Conservation (phyloP, 176 grass and related monocot genomes). For the Oryza punctata region DNA sequence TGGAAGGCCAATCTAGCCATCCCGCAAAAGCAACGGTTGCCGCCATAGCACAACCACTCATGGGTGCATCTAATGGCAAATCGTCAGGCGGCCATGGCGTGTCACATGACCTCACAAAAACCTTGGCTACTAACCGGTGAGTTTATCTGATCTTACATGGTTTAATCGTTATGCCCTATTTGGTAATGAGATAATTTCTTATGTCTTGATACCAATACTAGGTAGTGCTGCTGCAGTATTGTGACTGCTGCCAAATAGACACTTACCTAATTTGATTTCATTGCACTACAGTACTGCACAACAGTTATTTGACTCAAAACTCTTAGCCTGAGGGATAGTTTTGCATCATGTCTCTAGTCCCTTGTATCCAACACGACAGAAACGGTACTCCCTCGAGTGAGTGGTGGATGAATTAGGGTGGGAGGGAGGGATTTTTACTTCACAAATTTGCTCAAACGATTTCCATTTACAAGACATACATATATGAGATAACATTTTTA, state of each 20-base stretch:
- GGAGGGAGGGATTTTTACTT: not conserved
- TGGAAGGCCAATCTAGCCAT: slow-evolving; percentile 17
- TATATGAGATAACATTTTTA: not conserved
- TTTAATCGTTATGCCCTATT: not conserved
- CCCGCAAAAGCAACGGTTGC: not conserved
- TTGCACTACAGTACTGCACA: not conserved
- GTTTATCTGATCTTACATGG: slow-evolving; percentile 1
- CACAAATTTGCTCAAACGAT: not conserved
- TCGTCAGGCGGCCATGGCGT: not conserved
- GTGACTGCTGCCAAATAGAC: not conserved
- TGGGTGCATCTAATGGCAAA: slow-evolving; percentile 4
- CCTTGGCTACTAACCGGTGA: slow-evolving; percentile 2
- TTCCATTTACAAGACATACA: not conserved
- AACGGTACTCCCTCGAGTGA: not conserved
- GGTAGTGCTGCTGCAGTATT: not conserved
- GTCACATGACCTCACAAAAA: not conserved
- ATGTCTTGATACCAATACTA: slow-evolving; percentile 1
- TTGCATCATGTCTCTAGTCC: not conserved
- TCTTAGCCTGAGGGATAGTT: not conserved
- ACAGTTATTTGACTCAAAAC: not conserved
- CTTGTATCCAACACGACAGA: not conserved
- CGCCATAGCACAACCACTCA: not conserved
- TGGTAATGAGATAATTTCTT: not conserved
- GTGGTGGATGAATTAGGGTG: not conserved
- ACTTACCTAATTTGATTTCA: not conserved